A percentile compares a stretch with the other conserved stretches of the same genome.
These are phyloP conservation scores for Blastosporella zonata DNA, from an alignment of 1,284 basidiomycete species.

Conservation along the genomic window DNA sequence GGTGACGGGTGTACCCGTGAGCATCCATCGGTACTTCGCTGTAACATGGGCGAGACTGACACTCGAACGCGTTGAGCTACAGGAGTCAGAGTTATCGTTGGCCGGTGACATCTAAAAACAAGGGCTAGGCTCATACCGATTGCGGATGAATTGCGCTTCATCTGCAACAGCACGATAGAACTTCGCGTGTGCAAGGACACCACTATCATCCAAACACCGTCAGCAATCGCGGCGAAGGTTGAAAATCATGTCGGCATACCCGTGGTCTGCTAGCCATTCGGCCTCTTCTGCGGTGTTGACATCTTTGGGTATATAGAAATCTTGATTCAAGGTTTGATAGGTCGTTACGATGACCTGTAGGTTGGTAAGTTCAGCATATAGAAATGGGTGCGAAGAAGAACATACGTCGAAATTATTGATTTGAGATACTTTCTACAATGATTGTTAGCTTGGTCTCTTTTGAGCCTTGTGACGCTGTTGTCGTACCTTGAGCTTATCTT, in stretches of 20 bases:
- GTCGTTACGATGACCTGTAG: conserved; percentile 61
- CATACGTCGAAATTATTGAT: conserved; percentile 56
- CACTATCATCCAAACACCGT: conserved; percentile 32
- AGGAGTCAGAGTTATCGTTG: background rate
- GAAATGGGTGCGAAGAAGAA: background rate
- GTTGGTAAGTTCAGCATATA: background rate
- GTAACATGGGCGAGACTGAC: conserved; percentile 54
- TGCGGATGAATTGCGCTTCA: conserved; percentile 71
- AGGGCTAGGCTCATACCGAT: conserved; percentile 36
- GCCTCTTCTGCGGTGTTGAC: conserved; percentile 43
- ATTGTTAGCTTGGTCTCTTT: background rate
- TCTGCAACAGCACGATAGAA: conserved; percentile 67
- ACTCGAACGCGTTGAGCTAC: conserved; percentile 54
- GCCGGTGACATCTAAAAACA: background rate
- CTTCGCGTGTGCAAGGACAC: conserved; percentile 49
- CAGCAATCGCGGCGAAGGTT: background rate
- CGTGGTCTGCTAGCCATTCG: conserved; percentile 46
- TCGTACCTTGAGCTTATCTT: conserved; percentile 55
- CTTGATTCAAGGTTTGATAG: conserved; percentile 59
- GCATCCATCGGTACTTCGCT: conserved; percentile 64
- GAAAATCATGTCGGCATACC: conserved; percentile 31
- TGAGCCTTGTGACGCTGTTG: background rate
- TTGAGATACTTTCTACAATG: conserved; percentile 32
- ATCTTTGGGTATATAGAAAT: conserved; percentile 49
- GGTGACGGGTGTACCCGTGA: conserved; percentile 71